phyloP scores from a whole-genome alignment of 768 basidiomycete species.

The Coprinopsis strossmayeri region DNA sequence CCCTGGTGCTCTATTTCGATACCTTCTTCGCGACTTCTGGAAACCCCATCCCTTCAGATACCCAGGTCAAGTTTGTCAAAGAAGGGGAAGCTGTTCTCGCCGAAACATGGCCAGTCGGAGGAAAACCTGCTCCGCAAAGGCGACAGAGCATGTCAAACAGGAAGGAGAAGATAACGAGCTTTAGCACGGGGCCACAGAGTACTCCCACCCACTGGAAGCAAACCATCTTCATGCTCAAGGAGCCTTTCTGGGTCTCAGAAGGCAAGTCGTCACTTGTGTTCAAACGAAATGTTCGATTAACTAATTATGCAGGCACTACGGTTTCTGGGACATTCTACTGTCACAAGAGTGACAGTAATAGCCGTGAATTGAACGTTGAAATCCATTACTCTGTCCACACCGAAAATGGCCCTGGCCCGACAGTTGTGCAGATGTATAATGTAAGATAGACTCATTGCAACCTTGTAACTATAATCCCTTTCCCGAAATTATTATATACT shows the following conservation, averaged over 20 bases:
- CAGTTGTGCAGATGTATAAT: conserved; percentile 73
- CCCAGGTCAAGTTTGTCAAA: conserved; percentile 48
- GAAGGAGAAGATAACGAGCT: conserved; percentile 54
- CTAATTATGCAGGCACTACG: conserved; percentile 46
- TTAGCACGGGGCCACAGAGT: conserved; percentile 88
- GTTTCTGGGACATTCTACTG: conserved; percentile 81
- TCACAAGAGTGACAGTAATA: conserved; percentile 72
- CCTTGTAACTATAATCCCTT: no score
- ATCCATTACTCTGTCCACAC: conserved; percentile 68
- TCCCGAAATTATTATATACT: no score
- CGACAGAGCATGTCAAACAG: conserved; percentile 49
- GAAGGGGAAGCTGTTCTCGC: conserved; percentile 60
- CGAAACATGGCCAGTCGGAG: conserved; percentile 75
- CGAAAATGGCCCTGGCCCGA: conserved; percentile 26
- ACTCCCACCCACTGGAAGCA: conserved; percentile 97
- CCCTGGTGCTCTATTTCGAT: conserved; percentile 92
- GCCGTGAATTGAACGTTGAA: conserved; percentile 86
- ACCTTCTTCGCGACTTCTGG: conserved; percentile 75
- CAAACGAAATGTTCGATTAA: background rate
- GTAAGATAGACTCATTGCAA: no score
- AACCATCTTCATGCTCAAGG: conserved; percentile 77
- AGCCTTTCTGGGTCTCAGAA: conserved; percentile 71
- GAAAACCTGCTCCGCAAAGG: conserved; percentile 52
- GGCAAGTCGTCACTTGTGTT: conserved; percentile 35
- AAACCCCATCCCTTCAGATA: conserved; percentile 42